Base-by-base conservation (phyloP, 495 filamentous ascomycete genomes). In the Xylaria sp. region DNA sequence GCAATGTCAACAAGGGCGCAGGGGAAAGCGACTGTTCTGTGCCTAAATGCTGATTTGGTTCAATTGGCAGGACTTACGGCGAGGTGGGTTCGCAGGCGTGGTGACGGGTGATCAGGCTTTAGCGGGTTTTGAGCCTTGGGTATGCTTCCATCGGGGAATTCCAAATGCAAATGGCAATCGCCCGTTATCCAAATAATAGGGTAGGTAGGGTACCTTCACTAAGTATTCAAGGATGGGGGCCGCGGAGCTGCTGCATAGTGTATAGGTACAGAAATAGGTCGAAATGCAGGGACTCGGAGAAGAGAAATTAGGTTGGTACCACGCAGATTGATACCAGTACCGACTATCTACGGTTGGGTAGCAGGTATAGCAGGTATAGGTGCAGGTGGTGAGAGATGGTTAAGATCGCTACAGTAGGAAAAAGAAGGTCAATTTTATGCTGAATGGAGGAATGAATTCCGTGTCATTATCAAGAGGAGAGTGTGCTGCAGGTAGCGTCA, bases 281-380 rank as follows among this genome's bases (percentile, higher is more conserved):
- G 12, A 71, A 65, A 71, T 71, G 61, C 69, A 71, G 69, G 69
- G 69, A 65, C 69, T 71, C n/a, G 58, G 46, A 6, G 29, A 26
- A 9, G 58, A 53, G 29, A 31, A 53, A 21, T 40, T 61, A 26
- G 57, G 31, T 37, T 37, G 19, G 35, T 61, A 14, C 33, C 5
- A 37, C 31, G 55, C 41, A 35, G 17, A 40, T 15, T 12, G 15
- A 33, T 59, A 19, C 1, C 52, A 50, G 52, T 57, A 19, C 53
- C 53, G 14, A 33, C 26, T 35, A 33, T n/a, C n/a, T n/a, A n/a
- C n/a, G n/a, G n/a, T n/a, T n/a, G n/a, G n/a, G n/a, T n/a, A n/a
- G n/a, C n/a, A n/a, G n/a, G n/a, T n/a, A n/a, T 15, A 46, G 44
- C 12, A 15, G 5, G 5, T 2, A 26, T 24, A 24, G 50, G 14